phyloP scores from a whole-genome alignment of 2,329 filamentous ascomycete species.

The Aspergillus sergii region DNA sequence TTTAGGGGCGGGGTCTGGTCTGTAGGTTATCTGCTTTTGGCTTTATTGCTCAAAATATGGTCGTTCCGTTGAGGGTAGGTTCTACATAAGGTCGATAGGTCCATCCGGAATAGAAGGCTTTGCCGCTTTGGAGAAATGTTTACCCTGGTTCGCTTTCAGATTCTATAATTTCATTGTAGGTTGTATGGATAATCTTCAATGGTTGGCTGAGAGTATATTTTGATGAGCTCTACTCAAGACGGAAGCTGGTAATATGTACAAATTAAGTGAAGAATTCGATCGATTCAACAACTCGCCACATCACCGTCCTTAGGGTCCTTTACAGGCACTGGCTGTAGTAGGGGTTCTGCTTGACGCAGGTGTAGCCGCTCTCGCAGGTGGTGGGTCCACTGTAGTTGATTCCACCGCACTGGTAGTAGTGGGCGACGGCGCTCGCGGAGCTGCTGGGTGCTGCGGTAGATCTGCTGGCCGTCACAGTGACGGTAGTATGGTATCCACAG shows the following conservation, averaged over 20 bases:
- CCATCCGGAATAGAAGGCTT: too few relatives aligned
- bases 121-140: too few relatives aligned
- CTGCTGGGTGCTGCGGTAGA: slow-evolving; percentile 10
- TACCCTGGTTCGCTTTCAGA: neutral
- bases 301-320: neutral
- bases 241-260: neutral
- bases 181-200: too few relatives aligned
- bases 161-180: neutral
- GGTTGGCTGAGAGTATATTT: too few relatives aligned
- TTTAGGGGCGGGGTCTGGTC: too few relatives aligned
- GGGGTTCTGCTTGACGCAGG: slow-evolving; percentile 38
- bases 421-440: slow-evolving; percentile 18
- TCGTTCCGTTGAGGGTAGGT: too few relatives aligned
- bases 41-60: too few relatives aligned
- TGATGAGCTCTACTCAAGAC: neutral
- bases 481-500: slow-evolving; percentile 9
- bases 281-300: neutral
- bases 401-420: slow-evolving; percentile 40
- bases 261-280: neutral
- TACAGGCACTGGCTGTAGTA: slow-evolving; percentile 43
- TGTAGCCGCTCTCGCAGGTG: slow-evolving; percentile 33
- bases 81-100: too few relatives aligned
- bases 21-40: too few relatives aligned
- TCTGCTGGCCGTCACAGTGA: slow-evolving; percentile 8
- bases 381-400: slow-evolving; percentile 39